phyloP scores from a whole-genome alignment of 345 rosid genomes.

The Abelmoschus esculentus region DNA sequence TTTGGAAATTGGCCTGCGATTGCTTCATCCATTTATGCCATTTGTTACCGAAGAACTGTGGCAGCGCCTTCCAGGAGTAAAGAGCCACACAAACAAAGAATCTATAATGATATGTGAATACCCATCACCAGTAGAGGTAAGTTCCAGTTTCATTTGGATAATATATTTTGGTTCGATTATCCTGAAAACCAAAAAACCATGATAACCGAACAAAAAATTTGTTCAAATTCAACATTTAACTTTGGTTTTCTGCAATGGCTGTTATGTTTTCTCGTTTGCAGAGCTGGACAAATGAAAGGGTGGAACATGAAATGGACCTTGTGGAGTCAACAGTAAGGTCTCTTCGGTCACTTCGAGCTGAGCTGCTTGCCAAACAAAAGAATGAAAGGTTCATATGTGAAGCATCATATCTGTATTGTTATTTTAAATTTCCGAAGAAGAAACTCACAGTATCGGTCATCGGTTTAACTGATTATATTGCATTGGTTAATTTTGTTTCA shows the following conservation, averaged over 20 bases:
- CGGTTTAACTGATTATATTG: not conserved
- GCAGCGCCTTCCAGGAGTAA: constrained; percentile 77
- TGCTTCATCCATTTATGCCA: constrained; percentile 98
- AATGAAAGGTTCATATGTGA: constrained; percentile 54
- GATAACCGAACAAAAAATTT: not conserved
- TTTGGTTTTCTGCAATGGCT: not conserved
- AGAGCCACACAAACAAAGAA: constrained; percentile 34
- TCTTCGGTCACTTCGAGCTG: constrained; percentile 66
- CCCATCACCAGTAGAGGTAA: constrained; percentile 63
- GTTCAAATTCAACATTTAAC: not conserved
- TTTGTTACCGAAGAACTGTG: constrained; percentile 90
- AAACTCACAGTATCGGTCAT: not conserved
- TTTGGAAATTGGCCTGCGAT: constrained; percentile 73
- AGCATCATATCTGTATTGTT: not conserved
- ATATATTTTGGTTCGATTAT: not conserved
- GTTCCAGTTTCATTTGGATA: constrained; percentile 8
- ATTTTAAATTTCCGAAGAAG: not conserved
- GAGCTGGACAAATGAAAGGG: constrained; percentile 64
- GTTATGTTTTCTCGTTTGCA: constrained; percentile 16
- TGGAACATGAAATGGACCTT: constrained; percentile 72
- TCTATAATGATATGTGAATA: constrained; percentile 79
- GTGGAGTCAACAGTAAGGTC: constrained; percentile 48
- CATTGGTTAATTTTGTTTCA: constrained; percentile 17
- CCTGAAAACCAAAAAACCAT: not conserved
- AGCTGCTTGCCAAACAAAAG: constrained; percentile 61